Percentiles rank a stretch among this genome's conserved stretches.
Evolutionary conservation across 768 basidiomycete species (phyloP).

Genomic region (Macrolepiota albuminosa): DNA sequence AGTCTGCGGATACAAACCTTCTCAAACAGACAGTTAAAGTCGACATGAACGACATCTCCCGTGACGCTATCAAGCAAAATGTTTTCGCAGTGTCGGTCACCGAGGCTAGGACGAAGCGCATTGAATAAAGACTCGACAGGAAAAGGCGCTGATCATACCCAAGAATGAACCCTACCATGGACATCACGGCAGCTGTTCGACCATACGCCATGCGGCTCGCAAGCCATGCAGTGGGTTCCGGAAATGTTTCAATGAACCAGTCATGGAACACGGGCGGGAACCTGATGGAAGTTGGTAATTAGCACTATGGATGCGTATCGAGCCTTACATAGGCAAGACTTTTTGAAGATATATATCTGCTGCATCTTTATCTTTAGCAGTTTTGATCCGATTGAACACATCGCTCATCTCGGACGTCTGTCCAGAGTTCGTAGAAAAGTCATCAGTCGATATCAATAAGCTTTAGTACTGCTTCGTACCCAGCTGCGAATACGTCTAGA

Average conservation of each 20-base stretch:
- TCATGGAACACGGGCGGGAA: constrained; percentile 89
- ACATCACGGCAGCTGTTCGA: constrained; percentile 94
- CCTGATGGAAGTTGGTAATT: constrained; percentile 29
- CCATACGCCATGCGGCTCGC: constrained; percentile 82
- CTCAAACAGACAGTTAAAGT: constrained; percentile 97
- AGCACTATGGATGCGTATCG: neutral
- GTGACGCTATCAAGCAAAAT: constrained; percentile 86
- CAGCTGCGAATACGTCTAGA: constrained; percentile 33
- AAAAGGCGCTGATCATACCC: constrained; percentile 50
- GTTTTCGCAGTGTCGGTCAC: constrained; percentile 95
- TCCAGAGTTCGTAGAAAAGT: neutral
- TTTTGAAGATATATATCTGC: constrained; percentile 46
- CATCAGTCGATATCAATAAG: neutral
- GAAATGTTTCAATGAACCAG: constrained; percentile 97
- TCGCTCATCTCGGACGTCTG: constrained; percentile 45
- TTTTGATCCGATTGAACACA: constrained; percentile 47
- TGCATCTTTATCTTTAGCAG: constrained; percentile 41
- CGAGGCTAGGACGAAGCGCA: constrained; percentile 55
- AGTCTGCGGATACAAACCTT: constrained; percentile 47
- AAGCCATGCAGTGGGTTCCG: constrained; percentile 94
- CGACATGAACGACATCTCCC: constrained; percentile 93
- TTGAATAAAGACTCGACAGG: neutral
- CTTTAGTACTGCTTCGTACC: constrained; percentile 23
- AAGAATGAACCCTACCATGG: constrained; percentile 95
- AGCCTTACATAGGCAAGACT: constrained; percentile 52